Percentiles rank a stretch among this genome's conserved stretches.
Evolutionary conservation across 495 filamentous ascomycete genomes (phyloP).

Genomic region (Aspergillus conjunctus): DNA sequence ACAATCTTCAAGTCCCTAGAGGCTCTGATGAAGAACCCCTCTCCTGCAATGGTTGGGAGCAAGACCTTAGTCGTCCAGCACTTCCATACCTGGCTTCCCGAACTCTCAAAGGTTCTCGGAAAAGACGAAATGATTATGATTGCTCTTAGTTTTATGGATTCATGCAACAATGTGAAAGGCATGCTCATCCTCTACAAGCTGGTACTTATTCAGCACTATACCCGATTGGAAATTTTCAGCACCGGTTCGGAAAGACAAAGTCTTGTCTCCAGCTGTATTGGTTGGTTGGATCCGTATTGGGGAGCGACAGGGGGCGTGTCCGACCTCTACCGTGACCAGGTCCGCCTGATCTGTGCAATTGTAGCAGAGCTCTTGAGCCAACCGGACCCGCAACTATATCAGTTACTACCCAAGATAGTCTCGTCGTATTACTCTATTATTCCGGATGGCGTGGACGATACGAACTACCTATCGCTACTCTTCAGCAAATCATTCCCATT

Average conservation of each 20-base stretch:
- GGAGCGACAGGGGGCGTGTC: slow-evolving; percentile 71
- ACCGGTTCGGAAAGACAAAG: slow-evolving; percentile 70
- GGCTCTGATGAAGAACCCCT: slow-evolving; percentile 80
- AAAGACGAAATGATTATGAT: slow-evolving; percentile 87
- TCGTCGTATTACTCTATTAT: slow-evolving; percentile 83
- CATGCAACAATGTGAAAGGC: slow-evolving; percentile 83
- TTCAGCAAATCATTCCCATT: slow-evolving; percentile 93
- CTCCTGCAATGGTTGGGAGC: slow-evolving; percentile 84
- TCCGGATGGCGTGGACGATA: slow-evolving; percentile 60
- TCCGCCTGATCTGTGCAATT: slow-evolving; percentile 88
- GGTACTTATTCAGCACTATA: slow-evolving; percentile 87
- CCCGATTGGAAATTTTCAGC: slow-evolving; percentile 75
- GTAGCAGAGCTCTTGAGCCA: slow-evolving; percentile 79
- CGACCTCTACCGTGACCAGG: slow-evolving; percentile 88
- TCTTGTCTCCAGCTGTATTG: slow-evolving; percentile 77
- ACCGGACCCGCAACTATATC: slow-evolving; percentile 76
- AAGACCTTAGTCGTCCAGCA: slow-evolving; percentile 96
- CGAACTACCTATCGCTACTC: slow-evolving; percentile 75
- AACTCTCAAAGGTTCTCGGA: slow-evolving; percentile 73
- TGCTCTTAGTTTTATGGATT: slow-evolving; percentile 90
- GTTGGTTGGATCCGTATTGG: slow-evolving; percentile 96
- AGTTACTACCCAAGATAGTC: slow-evolving; percentile 87
- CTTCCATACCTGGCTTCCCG: slow-evolving; percentile 94
- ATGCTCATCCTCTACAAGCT: slow-evolving; percentile 95
- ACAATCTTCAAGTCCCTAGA: slow-evolving; percentile 89